A percentile compares a stretch with the other conserved stretches of the same genome.
Evolutionary conservation across 2,329 filamentous ascomycete genomes (phyloP).

Genomic region (Leptographium radiaticola): DNA sequence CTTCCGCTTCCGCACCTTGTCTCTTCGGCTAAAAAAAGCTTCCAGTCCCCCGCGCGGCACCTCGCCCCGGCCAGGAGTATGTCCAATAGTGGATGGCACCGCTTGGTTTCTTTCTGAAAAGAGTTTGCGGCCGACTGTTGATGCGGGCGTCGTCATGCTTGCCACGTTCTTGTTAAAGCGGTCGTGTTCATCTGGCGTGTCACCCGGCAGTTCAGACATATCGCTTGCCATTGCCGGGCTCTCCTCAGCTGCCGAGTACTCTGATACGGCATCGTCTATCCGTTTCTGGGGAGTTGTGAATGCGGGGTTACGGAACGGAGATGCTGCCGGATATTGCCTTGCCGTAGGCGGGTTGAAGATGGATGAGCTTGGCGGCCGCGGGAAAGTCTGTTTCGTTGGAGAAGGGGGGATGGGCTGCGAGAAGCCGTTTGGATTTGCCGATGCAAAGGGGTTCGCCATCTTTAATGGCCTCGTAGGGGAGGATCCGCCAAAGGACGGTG

Average conservation of each 20-base stretch:
- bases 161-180: slow-evolving; percentile 24
- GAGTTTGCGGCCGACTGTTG: slow-evolving; percentile 18
- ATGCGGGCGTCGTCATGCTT: slow-evolving; percentile 33
- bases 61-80: slow-evolving; percentile 49
- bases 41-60: slow-evolving; percentile 36
- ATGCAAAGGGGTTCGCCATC: slow-evolving; percentile 15
- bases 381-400: slow-evolving; percentile 19
- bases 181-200: slow-evolving; percentile 41
- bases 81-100: slow-evolving; percentile 18
- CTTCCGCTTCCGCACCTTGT: slow-evolving; percentile 41
- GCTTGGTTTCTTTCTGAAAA: slow-evolving; percentile 4
- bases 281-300: slow-evolving; percentile 51
- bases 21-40: slow-evolving; percentile 21
- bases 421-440: background rate
- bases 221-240: slow-evolving; percentile 45
- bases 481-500: slow-evolving; percentile 13
- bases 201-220: slow-evolving; percentile 36
- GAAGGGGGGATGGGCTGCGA: slow-evolving; percentile 7
- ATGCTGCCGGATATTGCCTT: slow-evolving; percentile 30
- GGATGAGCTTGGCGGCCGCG: slow-evolving; percentile 26
- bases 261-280: slow-evolving; percentile 40
- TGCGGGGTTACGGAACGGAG: slow-evolving; percentile 48
- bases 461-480: slow-evolving; percentile 14
- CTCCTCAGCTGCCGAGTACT: slow-evolving; percentile 44
- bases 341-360: slow-evolving; percentile 32